These are phyloP conservation scores for Kodamaea derodonti DNA, from an alignment of 1,139 yeast species.

Conservation along the genomic window DNA sequence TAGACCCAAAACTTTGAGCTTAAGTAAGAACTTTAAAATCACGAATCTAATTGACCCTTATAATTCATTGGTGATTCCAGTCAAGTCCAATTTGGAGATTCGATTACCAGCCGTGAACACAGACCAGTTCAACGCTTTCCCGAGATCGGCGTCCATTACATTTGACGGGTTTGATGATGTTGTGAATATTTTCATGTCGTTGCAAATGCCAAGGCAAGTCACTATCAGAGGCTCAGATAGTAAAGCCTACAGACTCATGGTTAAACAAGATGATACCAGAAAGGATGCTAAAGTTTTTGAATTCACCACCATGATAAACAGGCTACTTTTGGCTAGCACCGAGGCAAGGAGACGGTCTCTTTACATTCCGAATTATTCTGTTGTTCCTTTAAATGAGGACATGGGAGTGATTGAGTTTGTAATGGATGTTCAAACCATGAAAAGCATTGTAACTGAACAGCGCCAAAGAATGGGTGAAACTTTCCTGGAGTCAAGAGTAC, in stretches of 20 bases:
- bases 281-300: constrained; percentile 96
- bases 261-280: constrained; percentile 89
- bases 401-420: constrained; percentile 96
- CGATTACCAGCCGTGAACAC: constrained; percentile 50
- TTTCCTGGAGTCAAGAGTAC: constrained; percentile 31
- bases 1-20: constrained; percentile 27
- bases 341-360: constrained; percentile 74
- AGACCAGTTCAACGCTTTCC: constrained; percentile 51
- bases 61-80: constrained; percentile 72
- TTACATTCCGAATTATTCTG: constrained; percentile 78
- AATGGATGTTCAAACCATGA: constrained; percentile 74
- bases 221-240: constrained; percentile 80
- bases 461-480: constrained; percentile 34
- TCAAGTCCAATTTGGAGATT: constrained; percentile 68
- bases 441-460: constrained; percentile 56
- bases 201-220: constrained; percentile 84
- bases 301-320: constrained; percentile 82
- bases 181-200: constrained; percentile 69
- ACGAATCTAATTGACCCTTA: constrained; percentile 52
- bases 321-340: constrained; percentile 59
- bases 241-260: constrained; percentile 62
- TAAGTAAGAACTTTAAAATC: constrained; percentile 44
- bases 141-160: constrained; percentile 49
- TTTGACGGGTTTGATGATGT: constrained; percentile 56
- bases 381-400: constrained; percentile 80